Base-by-base conservation (phyloP, 1,284 basidiomycete species). In the Malassezia restricta region DNA sequence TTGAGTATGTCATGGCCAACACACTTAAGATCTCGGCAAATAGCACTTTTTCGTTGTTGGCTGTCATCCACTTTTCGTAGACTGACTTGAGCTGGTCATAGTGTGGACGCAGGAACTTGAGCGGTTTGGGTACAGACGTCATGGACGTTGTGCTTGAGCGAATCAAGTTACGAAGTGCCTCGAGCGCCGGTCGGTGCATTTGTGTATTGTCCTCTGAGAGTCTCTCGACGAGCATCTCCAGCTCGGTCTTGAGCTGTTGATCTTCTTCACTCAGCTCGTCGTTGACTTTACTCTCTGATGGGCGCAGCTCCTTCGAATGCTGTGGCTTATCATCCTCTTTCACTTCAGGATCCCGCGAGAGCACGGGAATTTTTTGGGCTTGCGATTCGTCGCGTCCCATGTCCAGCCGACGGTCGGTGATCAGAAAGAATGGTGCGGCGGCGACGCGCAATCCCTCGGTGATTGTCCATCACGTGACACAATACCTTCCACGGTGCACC, bases 1-100 rank as follows among this genome's bases (percentile, higher is more conserved):
- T 92, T 6, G 91, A 95, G 75, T 98, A 98, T 15, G 94, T 99
- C 94, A 99, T 98, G n/a, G 92, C 94, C 44, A 99, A 83, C 3
- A 98, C 94, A 27, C 92, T 96, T 30, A 98, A 81, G 58, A 99
- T 95, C 63, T 96, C 92, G n/a, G 91, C 90, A 67, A 98, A 91
- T 31, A 95, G 81, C 61, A 86, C 84, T 85, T 92, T 72, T 63
- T 75, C 61, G 37, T 58, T 50, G 45, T 53, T 55, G n/a, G 51
- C 46, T 28, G 49, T 54, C 24, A 53, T 49, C 68, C 68, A 71
- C n/a, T 55, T 31, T 14, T 59, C 47, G 40, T 68, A 71, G 9
- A 72, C 59, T n/a, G 55, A 44, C 56, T 71, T 70, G 49, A 99
- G 79, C 58, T 85, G 85, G 39, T 86, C 85, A 74, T 94, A 98